Conservation (phyloP, 495 filamentous ascomycete species). For the Penicillium malachiteum region DNA sequence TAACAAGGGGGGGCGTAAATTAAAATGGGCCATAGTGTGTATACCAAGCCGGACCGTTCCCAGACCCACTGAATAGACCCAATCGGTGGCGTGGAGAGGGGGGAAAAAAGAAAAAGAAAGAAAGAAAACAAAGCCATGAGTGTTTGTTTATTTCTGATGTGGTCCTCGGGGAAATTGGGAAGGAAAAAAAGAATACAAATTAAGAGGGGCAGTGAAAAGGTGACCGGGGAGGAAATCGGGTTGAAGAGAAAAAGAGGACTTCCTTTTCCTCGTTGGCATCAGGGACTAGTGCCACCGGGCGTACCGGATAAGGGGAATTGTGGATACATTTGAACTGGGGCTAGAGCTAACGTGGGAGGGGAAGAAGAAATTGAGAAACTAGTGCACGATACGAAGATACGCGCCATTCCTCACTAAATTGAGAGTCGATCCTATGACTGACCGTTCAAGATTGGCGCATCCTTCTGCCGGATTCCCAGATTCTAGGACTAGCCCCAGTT, state of each 20-base stretch:
- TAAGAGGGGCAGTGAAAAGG: too few species aligned
- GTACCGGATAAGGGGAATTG: background rate
- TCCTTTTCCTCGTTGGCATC: background rate
- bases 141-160: background rate
- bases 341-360: background rate
- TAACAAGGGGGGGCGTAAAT: conserved; percentile 1
- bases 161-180: too few species aligned
- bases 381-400: conserved; percentile 13
- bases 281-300: background rate
- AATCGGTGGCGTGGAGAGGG: conserved; percentile 23
- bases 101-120: background rate
- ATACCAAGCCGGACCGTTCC: conserved; percentile 26
- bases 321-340: background rate
- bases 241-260: background rate
- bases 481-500: background rate
- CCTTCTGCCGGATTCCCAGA: conserved; percentile 16
- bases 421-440: conserved; percentile 7
- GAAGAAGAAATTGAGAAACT: background rate
- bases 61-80: conserved; percentile 25
- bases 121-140: background rate
- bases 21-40: conserved; percentile 12
- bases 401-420: conserved; percentile 1
- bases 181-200: too few species aligned
- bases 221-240: too few species aligned
- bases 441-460: conserved; percentile 14